Base-by-base conservation (phyloP, 2,329 filamentous ascomycete genomes). In the Phoma sp. region DNA sequence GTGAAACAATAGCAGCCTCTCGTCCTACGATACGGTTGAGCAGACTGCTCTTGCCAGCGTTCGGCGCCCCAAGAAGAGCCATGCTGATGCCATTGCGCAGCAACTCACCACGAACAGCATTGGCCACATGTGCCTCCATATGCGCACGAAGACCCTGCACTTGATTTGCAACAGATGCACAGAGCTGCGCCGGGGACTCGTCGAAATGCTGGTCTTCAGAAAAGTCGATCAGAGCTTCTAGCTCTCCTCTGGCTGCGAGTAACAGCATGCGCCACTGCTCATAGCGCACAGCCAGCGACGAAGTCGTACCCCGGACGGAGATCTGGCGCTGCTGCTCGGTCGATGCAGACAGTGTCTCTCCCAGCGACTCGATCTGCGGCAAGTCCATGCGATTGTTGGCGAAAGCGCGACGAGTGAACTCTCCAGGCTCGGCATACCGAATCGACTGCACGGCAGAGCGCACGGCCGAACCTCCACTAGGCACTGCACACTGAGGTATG, bases 171-270 rank as follows among this genome's bases (percentile, higher is more conserved):
- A 97, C 90, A 43, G 87, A 91, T 0, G 71, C 74, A 39, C 96
- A 82, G 21, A 98, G 81, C 51, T 90, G 84, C 0, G 82, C 78
- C 0, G 92, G 90, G 2, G 91, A 88, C 75, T 96, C 92, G 64
- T 98, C 93, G 69, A 99, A 96, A 77, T 98, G 91, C 76, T 99
- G 94, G 69, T 98, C 95, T 74, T 99, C 95, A 1, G 91, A 90
- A 73, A 99, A 99, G 76, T 99, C 95, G 58, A 99, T 98, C 63
- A 99, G 78, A 0, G 95, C 95, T 76, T 99, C 95, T 35, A 99
- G 82, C 77, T 98, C 93, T 9, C 92, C 95, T 2, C 95, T 86
- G 9, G 93, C 93, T 59, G 89, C 83, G 6, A 98, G 80, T 17
- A 99, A 78, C 61, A 87, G 82, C 60, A 85, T 80, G 24, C 94